Percentiles rank a stretch among this genome's conserved stretches.
These are phyloP conservation scores for Henningerozyma blattae DNA, from an alignment of 805 yeast genomes.

Conservation along the genomic window DNA sequence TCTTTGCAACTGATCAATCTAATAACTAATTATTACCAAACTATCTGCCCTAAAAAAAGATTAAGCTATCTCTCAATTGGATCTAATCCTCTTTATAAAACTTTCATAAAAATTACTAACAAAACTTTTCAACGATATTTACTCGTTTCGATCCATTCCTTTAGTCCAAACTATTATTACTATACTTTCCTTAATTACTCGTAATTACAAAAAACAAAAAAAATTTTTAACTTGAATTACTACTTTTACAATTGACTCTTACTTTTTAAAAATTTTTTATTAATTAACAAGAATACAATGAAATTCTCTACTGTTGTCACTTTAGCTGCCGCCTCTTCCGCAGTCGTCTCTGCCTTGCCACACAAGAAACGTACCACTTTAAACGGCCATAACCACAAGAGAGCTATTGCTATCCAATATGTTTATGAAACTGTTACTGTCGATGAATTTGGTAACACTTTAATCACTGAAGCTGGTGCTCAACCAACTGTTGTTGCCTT, in stretches of 20 bases:
- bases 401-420: conserved; percentile 40
- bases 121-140: conserved; percentile 2
- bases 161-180: background rate
- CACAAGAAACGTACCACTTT: conserved; percentile 1
- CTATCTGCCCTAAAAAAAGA: no score
- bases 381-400: conserved; percentile 36
- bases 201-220: no score
- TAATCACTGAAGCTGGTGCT: conserved; percentile 21
- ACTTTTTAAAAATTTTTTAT: background rate
- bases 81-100: no score
- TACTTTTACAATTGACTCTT: conserved; percentile 1
- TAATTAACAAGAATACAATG: conserved; percentile 12
- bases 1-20: no score
- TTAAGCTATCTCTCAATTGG: no score
- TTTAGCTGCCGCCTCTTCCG: conserved; percentile 17
- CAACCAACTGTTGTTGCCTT: conserved; percentile 11
- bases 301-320: conserved; percentile 23
- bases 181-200: no score
- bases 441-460: conserved; percentile 35
- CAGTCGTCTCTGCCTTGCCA: conserved; percentile 20
- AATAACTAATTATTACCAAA: no score
- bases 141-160: background rate
- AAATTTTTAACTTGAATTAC: no score
- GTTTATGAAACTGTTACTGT: conserved; percentile 45
- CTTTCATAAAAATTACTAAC: no score